Base-by-base conservation (phyloP, 352 stramenopile species). In the Saprolegnia diclina region DNA sequence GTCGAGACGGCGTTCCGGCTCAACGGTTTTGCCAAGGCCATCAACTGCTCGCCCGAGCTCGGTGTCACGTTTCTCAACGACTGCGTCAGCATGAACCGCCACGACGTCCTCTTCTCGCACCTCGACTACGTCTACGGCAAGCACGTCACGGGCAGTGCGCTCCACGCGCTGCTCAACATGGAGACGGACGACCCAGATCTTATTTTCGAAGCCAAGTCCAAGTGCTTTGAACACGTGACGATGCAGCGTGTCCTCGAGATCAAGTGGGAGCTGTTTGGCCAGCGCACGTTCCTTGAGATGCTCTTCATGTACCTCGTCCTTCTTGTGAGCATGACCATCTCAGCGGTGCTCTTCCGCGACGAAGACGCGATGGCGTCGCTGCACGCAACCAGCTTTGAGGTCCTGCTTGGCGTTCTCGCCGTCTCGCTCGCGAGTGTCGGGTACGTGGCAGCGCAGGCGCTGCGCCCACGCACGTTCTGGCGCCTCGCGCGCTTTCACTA, bases 241-340 rank as follows among this genome's bases (percentile, higher is more conserved):
- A 66, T 66, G 32, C 10, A 18, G 18, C 59, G 59, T 16, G 16
- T 66, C 5, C n/a, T 66, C 13, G 37, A 44, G 21, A 66, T 66
- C 59, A 66, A 66, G 29, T 66, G 59, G 59, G 59, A 66, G 14
- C 32, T 66, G 5, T 66, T 66, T 66, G 59, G 35, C 32, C 29
- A 56, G 32, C 59, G 32, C n/a, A 66, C 56, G 40, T 66, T 37
- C 18, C 21, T 53, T 11, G 59, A 66, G 22, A 44, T 53, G 40
- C 59, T 66, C 32, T 14, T 66, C 42, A 56, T 66, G 40, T 56
- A 66, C 32, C 16, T 66, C 2, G 1, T 66, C 13, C 32, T 66
- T 4, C 40, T 66, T 7, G 22, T 66, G 24, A 22, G 13, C n/a
- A 56, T 66, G 24, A 66, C 59, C 16, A 53, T 66, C 32, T 66